Evolutionary conservation across 768 basidiomycete genomes (phyloP), one percentile per base, ranked within the genome.

Genomic region (Rhodotorula sphaerocarpa): DNA sequence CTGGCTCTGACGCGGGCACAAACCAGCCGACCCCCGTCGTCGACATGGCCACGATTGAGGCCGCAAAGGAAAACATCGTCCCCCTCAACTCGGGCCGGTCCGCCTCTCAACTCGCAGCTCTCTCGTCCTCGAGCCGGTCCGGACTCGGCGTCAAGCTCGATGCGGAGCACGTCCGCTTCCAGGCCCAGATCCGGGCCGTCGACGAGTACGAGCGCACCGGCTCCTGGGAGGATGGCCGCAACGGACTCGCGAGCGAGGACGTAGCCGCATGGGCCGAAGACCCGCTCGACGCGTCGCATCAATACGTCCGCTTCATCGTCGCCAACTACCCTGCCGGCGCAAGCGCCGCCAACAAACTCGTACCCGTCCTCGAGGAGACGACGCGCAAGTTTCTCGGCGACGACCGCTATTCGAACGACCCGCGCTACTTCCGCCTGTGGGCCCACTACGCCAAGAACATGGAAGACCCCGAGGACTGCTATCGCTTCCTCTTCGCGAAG

Each of bases 341-440:
- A 48, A 80, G 86, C 71, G 80, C 80, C 0, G 76, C 79, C 46
- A 89, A 87, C 23, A 87, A 88, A 23, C 80, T 95, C 39, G 73
- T 86, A 3, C 86, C 88, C 48, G 76, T 96, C 10, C 79, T 99
- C 23, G 88, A 92, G 70, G 84, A 89, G 71, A 84, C 86, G 1
- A 90, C 90, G 3, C 77, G 82, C 34, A 82, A 82, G 58, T 95
- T 96, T 75, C 83, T 85, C 67, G 80, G 82, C 31, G 93, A 97
- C 73, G 78, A 81, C n/a, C 76, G 83, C 20, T 97, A 95, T 75
- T 70, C 72, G 51, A 84, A 83, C 55, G 92, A 97, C 78, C 76
- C 90, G 54, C 82, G 93, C 45, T 95, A 96, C 76, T 79, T 96
- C 52, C 88, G 90, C 74, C 75, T 96, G 25, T 99, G 95, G 95